A percentile compares a stretch with the other conserved stretches of the same genome.
Evolutionary conservation across 768 basidiomycete genomes (phyloP).

Genomic region (Rhizopogon vulgaris): DNA sequence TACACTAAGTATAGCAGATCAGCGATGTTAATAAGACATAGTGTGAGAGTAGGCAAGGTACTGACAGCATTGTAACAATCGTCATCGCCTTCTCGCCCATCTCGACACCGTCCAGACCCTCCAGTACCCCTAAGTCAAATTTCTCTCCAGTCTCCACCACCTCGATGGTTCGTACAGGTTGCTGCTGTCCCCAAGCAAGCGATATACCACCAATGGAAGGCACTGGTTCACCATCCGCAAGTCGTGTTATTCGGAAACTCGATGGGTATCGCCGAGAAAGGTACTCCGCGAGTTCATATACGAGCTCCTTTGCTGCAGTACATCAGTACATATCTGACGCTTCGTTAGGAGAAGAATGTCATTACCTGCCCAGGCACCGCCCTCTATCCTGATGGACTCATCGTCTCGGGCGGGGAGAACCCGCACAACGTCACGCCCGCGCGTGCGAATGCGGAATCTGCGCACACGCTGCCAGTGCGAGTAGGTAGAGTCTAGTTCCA

Average conservation of each 20-base stretch:
- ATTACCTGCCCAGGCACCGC: constrained; percentile 24
- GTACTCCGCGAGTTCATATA: constrained; percentile 65
- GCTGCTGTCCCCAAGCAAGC: constrained; percentile 35
- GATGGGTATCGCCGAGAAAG: constrained; percentile 56
- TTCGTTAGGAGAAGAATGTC: constrained; percentile 1
- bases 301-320: constrained; percentile 53
- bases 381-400: constrained; percentile 25
- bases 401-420: constrained; percentile 40
- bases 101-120: constrained; percentile 12
- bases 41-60: constrained; percentile 8
- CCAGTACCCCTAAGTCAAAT: constrained; percentile 40
- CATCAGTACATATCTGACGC: background rate
- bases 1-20: constrained; percentile 27
- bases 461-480: constrained; percentile 51
- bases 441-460: constrained; percentile 45
- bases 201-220: constrained; percentile 19
- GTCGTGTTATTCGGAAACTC: constrained; percentile 46
- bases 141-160: constrained; percentile 43
- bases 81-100: constrained; percentile 48
- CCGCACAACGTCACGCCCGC: constrained; percentile 41
- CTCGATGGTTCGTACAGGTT: constrained; percentile 45
- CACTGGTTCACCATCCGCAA: constrained; percentile 1
- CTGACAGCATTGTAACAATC: constrained; percentile 58
- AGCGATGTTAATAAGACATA: constrained; percentile 2
- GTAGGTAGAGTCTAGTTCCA: constrained; percentile 62